Percentiles rank a stretch among this genome's conserved stretches.
Evolutionary conservation across 2,329 filamentous ascomycete species (phyloP).

Genomic region (Aspergillus jensenii): DNA sequence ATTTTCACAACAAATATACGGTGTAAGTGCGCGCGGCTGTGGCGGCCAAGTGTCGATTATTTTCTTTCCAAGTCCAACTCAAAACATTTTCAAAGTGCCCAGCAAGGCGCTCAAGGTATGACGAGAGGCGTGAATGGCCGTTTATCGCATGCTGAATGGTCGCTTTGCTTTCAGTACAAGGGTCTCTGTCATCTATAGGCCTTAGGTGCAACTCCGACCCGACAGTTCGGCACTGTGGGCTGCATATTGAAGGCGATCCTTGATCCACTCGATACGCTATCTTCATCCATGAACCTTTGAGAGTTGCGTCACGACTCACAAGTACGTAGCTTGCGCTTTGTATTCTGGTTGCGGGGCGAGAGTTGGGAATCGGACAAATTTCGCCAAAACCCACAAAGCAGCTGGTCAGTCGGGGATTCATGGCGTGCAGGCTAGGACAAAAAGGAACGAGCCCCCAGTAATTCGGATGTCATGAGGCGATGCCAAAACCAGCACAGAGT

Average conservation of each 20-base stretch:
- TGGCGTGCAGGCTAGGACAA: not conserved
- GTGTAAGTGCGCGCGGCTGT: slow-evolving; percentile 7
- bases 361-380: not conserved
- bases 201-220: slow-evolving; percentile 1
- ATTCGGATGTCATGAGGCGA: not conserved
- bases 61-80: not conserved
- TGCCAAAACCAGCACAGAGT: too few relatives aligned
- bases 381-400: not conserved
- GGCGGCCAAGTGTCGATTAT: not conserved
- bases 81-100: not conserved
- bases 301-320: not conserved
- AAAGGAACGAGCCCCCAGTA: not conserved
- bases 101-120: not conserved
- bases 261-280: slow-evolving; percentile 7
- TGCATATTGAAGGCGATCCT: slow-evolving; percentile 9
- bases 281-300: not conserved
- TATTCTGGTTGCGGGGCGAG: not conserved
- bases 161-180: not conserved
- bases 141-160: not conserved
- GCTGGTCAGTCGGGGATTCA: not conserved
- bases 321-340: not conserved
- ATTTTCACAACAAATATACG: not conserved
- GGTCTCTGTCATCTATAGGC: not conserved
- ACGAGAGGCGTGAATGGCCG: too few relatives aligned
- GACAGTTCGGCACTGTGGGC: slow-evolving; percentile 12